These are phyloP conservation scores for Magnolia kwangsiensis DNA, from an alignment of 164 flowering plant species.

Conservation along the genomic window DNA sequence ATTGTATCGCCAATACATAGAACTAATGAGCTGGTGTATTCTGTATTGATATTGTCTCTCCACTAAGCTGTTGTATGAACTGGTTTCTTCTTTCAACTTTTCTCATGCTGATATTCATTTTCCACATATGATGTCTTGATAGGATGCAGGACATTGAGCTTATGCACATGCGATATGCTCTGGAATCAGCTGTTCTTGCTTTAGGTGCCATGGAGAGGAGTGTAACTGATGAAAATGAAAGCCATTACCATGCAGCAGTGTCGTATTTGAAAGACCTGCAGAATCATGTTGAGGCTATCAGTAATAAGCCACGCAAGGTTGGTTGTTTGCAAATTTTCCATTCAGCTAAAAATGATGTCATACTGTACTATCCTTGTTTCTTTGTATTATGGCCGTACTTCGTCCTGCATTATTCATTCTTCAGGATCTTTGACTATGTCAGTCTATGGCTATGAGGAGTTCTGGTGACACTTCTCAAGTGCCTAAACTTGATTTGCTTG, in stretches of 20 bases:
- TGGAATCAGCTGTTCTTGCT: slow-evolving; percentile 82
- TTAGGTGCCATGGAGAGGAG: slow-evolving; percentile 70
- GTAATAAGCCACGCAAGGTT: slow-evolving; percentile 81
- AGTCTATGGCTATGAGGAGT: neutral
- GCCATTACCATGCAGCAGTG: slow-evolving; percentile 35
- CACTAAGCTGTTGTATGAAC: neutral
- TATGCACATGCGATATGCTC: slow-evolving; percentile 95
- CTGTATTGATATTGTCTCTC: neutral
- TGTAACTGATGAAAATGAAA: slow-evolving; percentile 38
- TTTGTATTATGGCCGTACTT: neutral
- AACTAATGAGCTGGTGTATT: neutral
- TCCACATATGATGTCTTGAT: slow-evolving; percentile 13
- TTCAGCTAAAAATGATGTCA: neutral
- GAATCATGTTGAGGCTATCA: slow-evolving; percentile 73
- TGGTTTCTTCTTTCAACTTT: slow-evolving; percentile 5
- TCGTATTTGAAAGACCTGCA: slow-evolving; percentile 60
- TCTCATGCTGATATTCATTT: slow-evolving; percentile 5
- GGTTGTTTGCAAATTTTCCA: slow-evolving; percentile 8
- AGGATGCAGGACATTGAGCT: slow-evolving; percentile 97
- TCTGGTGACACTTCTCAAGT: neutral
- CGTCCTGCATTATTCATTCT: too few relatives aligned
- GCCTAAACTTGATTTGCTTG: too few relatives aligned
- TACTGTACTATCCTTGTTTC: neutral
- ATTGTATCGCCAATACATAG: neutral
- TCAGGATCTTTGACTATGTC: too few relatives aligned